Evolutionary conservation across 306 rosid genomes (phyloP), one percentile per base, ranked within the genome.

Genomic region (Rosa chinensis): DNA sequence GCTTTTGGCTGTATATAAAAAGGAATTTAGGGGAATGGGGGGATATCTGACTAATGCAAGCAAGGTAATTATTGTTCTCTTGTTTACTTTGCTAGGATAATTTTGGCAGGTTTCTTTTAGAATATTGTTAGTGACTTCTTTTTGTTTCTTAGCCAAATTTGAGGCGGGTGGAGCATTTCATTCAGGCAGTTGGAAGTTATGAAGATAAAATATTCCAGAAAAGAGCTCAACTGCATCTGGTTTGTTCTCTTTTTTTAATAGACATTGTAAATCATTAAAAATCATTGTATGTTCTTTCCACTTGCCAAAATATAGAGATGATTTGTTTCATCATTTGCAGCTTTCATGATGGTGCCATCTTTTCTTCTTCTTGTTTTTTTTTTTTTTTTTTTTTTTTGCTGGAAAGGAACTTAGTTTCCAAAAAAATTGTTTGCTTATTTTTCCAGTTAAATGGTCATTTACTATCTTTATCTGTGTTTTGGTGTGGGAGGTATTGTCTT

Each of bases 201-300:
- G 99, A 96, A 80, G 99, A 93, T 81, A 90, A 77, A 58, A 96
- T 96, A 76, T 96, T 96, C 82, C 97, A 90, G 84, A 96, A 93
- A 88, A 90, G 99, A 84, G 93, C 91, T 61, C 88, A 93, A 55
- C 49, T 91, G 82, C 92, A 96, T 80, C 97, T 90, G 99, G 99
- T 96, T 59, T 80, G 77, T 71, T 78, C 17, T n/a, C 10, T 8
- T 32, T 21, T 12, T 21, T 11, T 4, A 17, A 16, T 32, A 37
- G 23, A 35, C 21, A 66, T 37, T 66, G 18, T 37, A 32, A 66
- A 64, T 4, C 37, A 23, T 23, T 25, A 62, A 5, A 7, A 1
- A 43, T 18, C 55, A 20, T 17, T 32, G 4, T 12, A 52, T 78
- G 18, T 10, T 68, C 43, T 72, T 67, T 64, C 53, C 2, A 3